A percentile compares a stretch with the other conserved stretches of the same genome.
Conservation (phyloP, 139 green algal genomes). For the Chlorella sorokiniana region DNA sequence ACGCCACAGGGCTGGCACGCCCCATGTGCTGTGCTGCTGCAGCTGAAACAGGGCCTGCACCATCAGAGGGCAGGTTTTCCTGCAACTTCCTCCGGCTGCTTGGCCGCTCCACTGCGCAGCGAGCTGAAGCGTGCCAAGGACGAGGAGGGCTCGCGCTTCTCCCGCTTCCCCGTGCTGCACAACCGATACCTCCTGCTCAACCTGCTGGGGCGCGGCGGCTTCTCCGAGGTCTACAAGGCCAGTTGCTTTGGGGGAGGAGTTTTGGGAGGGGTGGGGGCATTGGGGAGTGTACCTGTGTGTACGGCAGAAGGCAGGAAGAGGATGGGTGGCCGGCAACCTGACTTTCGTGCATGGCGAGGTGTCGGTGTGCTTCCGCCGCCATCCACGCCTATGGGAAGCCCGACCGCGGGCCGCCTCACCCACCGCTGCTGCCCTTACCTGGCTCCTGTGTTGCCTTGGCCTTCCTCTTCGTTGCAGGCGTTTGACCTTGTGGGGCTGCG, state of each 20-base stretch:
- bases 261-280: background rate
- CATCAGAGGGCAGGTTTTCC: too few relatives aligned
- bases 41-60: too few relatives aligned
- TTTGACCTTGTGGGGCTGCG: slow-evolving; percentile 68
- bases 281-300: background rate
- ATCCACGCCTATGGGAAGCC: too few relatives aligned
- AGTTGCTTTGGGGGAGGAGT: background rate
- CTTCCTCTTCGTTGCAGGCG: slow-evolving; percentile 44
- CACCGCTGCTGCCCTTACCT: too few relatives aligned
- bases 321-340: background rate
- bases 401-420: too few relatives aligned
- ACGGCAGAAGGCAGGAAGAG: background rate
- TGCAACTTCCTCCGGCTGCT: too few relatives aligned
- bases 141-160: slow-evolving; percentile 82
- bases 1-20: too few relatives aligned
- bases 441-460: background rate
- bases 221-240: slow-evolving; percentile 91
- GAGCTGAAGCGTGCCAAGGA: slow-evolving; percentile 80
- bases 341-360: background rate
- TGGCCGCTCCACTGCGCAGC: slow-evolving; percentile 34
- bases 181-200: slow-evolving; percentile 83
- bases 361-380: too few relatives aligned
- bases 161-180: slow-evolving; percentile 59
- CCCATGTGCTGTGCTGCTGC: too few relatives aligned
- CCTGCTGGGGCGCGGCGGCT: slow-evolving; percentile 93